Conservation (phyloP, 2,329 filamentous ascomycete genomes). For the Grosmannia serpens region DNA sequence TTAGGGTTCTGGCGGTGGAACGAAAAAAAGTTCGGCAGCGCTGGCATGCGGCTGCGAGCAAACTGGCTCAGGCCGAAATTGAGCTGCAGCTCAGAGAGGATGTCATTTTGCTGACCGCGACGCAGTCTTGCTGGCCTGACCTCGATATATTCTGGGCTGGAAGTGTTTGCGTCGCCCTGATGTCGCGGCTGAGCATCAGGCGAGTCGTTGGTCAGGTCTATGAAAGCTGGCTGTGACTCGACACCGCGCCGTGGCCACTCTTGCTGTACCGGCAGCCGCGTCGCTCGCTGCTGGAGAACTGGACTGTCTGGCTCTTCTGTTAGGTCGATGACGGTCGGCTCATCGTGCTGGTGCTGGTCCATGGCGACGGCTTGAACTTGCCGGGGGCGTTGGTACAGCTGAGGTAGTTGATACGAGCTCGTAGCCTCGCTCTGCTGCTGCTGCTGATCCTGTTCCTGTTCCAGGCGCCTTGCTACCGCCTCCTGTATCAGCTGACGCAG, state of each 20-base stretch:
- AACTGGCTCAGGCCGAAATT: not conserved
- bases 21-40: not conserved
- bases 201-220: conserved; percentile 28
- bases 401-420: not conserved
- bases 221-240: not conserved
- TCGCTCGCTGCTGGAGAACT: not conserved
- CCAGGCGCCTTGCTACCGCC: not conserved
- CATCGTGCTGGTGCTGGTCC: conserved; percentile 1
- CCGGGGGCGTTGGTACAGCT: not conserved
- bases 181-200: not conserved
- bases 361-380: not conserved
- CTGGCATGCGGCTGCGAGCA: not conserved
- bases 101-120: not conserved
- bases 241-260: conserved; percentile 12
- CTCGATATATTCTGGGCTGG: not conserved
- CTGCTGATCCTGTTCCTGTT: not conserved
- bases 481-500: not conserved
- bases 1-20: not conserved
- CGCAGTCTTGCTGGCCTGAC: not conserved
- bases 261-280: not conserved
- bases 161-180: not conserved
- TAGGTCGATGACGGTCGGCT: conserved; percentile 36
- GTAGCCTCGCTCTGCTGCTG: not conserved
- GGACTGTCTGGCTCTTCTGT: conserved; percentile 19
- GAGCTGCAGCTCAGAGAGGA: not conserved